Percentiles rank a stretch among this genome's conserved stretches.
Evolutionary conservation across 2,329 filamentous ascomycete species (phyloP).

Genomic region (Colletotrichum coccodes): DNA sequence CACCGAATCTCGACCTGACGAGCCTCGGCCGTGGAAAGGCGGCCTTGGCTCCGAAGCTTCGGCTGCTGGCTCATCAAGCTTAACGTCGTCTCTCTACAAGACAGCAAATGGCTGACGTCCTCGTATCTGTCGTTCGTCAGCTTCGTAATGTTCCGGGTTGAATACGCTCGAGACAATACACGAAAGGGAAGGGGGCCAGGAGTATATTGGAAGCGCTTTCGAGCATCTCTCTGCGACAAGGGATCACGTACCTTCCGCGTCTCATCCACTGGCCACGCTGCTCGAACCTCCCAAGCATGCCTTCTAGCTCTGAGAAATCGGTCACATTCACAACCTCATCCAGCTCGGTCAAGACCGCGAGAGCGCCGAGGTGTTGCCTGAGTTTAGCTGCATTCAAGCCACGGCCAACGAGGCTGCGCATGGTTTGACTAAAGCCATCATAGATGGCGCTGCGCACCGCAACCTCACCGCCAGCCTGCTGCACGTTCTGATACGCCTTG

Average conservation of each 20-base stretch:
- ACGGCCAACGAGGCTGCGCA: conserved; percentile 63
- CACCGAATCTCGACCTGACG: conserved; percentile 79
- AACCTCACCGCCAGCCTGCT: conserved; percentile 68
- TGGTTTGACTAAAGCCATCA: conserved; percentile 68
- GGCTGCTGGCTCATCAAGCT: conserved; percentile 79
- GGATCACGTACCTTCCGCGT: conserved; percentile 75
- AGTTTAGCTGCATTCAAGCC: conserved; percentile 62
- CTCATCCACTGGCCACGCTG: conserved; percentile 81
- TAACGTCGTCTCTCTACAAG: conserved; percentile 84
- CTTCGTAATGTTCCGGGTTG: background rate
- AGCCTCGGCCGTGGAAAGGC: conserved; percentile 71
- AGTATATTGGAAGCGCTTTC: no score
- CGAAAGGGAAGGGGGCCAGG: background rate
- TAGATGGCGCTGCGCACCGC: conserved; percentile 69
- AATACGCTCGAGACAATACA: background rate
- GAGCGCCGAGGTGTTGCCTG: conserved; percentile 65
- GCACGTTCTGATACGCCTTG: conserved; percentile 82
- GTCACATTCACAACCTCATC: conserved; percentile 77
- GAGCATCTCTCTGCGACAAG: background rate
- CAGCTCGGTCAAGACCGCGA: conserved; percentile 83
- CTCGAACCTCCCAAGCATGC: conserved; percentile 71
- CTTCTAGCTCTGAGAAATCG: conserved; percentile 68
- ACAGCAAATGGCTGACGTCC: conserved; percentile 83
- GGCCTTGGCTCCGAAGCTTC: conserved; percentile 68
- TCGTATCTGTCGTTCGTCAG: conserved; percentile 65